Evolutionary conservation across 1,284 basidiomycete genomes (phyloP).

Genomic region (Pulchroboletus neoregius): DNA sequence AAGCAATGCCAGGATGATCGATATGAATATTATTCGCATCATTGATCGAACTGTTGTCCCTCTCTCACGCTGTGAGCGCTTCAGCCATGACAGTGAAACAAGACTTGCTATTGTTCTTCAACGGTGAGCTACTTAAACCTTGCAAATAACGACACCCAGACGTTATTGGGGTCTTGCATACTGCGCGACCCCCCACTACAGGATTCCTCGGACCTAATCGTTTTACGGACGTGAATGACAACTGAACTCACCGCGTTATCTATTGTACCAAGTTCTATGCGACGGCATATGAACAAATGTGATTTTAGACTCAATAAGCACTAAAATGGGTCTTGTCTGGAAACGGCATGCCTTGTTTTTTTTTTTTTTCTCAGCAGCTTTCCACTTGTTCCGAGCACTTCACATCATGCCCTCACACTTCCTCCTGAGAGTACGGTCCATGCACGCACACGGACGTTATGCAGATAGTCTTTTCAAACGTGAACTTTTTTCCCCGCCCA

Average conservation of each 20-base stretch:
- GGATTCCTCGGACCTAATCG: background rate
- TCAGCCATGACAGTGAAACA: slow-evolving; percentile 1
- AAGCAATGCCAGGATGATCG: slow-evolving; percentile 4
- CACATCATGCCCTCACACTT: background rate
- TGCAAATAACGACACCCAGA: background rate
- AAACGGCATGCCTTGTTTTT: slow-evolving; percentile 28
- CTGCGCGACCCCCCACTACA: background rate
- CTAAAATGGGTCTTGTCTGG: slow-evolving; percentile 15
- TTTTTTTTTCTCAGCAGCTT: slow-evolving; percentile 10
- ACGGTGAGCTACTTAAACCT: background rate
- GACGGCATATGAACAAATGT: slow-evolving; percentile 10
- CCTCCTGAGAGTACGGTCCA: background rate
- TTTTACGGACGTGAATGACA: background rate
- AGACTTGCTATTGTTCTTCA: background rate
- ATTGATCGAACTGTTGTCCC: background rate
- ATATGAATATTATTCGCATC: background rate
- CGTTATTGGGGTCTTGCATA: background rate
- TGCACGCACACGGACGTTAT: slow-evolving; percentile 1
- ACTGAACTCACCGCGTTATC: background rate
- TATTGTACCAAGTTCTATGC: background rate
- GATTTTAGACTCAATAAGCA: background rate
- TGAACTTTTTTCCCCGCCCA: background rate
- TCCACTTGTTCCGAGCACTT: background rate
- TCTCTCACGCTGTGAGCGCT: no score
- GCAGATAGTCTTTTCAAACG: background rate